A percentile compares a stretch with the other conserved stretches of the same genome.
These are phyloP conservation scores for Penicillium sp. DNA, from an alignment of 2,329 filamentous ascomycete species.

Conservation along the genomic window DNA sequence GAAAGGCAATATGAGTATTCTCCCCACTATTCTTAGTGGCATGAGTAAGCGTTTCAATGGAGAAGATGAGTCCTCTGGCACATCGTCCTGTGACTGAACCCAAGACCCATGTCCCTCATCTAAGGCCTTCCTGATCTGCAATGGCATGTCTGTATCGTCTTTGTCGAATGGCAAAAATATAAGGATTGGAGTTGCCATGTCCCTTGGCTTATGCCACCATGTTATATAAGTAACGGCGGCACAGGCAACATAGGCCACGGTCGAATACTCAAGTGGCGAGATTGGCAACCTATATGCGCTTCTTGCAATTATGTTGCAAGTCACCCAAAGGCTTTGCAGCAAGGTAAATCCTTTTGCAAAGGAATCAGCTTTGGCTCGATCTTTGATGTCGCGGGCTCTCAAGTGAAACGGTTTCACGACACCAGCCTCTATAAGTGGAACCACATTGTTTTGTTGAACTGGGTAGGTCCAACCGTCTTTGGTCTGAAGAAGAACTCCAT, in stretches of 20 bases:
- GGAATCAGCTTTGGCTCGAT: slow-evolving; percentile 15
- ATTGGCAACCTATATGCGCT: slow-evolving; percentile 10
- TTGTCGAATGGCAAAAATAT: slow-evolving; percentile 6
- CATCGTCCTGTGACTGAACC: background rate
- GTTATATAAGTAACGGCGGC: slow-evolving; percentile 9
- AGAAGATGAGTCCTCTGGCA: background rate
- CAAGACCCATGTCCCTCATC: background rate
- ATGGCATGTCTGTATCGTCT: slow-evolving; percentile 4
- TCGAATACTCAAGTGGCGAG: slow-evolving; percentile 13
- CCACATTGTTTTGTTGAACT: slow-evolving; percentile 1
- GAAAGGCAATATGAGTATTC: background rate
- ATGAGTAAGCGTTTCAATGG: background rate
- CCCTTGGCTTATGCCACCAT: slow-evolving; percentile 19
- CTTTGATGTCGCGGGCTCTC: slow-evolving; percentile 9
- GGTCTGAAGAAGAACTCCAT: slow-evolving; percentile 6
- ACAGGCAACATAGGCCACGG: slow-evolving; percentile 12
- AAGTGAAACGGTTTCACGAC: slow-evolving; percentile 10
- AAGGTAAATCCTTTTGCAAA: slow-evolving; percentile 13
- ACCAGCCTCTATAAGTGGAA: slow-evolving; percentile 7
- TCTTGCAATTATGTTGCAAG: slow-evolving; percentile 11
- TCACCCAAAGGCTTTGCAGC: slow-evolving; percentile 11
- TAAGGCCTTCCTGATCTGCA: background rate
- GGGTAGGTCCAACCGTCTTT: slow-evolving; percentile 8
- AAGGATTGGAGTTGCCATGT: slow-evolving; percentile 17
- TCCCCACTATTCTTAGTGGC: background rate